Evolutionary conservation across 2,329 filamentous ascomycete genomes (phyloP).

Genomic region (Paradendryphiella salina): DNA sequence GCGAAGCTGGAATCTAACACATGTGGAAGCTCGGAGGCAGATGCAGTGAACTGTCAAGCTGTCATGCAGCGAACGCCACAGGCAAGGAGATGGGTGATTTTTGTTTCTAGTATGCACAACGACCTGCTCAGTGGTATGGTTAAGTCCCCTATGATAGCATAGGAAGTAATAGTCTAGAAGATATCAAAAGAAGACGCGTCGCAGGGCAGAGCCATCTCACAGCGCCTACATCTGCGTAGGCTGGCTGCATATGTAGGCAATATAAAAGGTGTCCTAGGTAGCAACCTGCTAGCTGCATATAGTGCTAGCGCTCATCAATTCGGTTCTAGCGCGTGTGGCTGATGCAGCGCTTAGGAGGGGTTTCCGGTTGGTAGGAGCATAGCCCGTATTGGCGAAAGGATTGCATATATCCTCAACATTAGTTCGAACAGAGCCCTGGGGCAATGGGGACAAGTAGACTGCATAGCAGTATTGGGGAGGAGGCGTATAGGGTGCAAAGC

Average conservation of each 20-base stretch:
- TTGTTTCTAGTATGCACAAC: too few species aligned
- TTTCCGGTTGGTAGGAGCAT: neutral
- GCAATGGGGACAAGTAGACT: too few species aligned
- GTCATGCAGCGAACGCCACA: neutral
- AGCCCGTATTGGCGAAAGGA: neutral
- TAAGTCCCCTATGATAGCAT: neutral
- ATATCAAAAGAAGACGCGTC: neutral
- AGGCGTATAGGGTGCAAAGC: too few species aligned
- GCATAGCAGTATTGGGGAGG: too few species aligned
- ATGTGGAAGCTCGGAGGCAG: neutral
- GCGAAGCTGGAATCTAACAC: neutral
- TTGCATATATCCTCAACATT: neutral
- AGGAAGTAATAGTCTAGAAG: neutral
- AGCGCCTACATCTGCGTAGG: neutral
- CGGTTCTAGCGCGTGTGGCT: neutral
- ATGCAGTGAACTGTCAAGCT: neutral
- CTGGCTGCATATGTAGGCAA: slow-evolving; percentile 12
- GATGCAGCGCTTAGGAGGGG: neutral
- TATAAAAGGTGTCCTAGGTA: slow-evolving; percentile 9
- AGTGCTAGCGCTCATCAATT: slow-evolving; percentile 3
- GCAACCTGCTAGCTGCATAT: neutral
- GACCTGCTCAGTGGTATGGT: too few species aligned
- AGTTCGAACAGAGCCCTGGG: too few species aligned
- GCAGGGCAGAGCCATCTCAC: slow-evolving; percentile 3
- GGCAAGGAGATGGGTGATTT: neutral